A percentile compares a stretch with the other conserved stretches of the same genome.
phyloP scores from a whole-genome alignment of 805 yeast species.

The Metschnikowia proteae region DNA sequence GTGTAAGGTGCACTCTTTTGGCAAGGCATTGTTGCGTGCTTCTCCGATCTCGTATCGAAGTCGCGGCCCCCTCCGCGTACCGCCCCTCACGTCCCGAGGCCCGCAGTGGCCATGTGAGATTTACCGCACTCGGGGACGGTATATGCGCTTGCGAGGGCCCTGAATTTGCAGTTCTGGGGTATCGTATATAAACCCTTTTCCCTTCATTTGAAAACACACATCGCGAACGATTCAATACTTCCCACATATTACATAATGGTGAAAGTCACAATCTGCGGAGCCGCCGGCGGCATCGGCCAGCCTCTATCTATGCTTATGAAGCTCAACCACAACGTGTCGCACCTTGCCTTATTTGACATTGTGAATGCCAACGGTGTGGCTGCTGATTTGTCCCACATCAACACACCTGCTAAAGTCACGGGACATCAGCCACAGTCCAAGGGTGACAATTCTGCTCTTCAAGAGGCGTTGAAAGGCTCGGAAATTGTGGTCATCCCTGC shows the following conservation, averaged over 20 bases:
- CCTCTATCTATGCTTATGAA: slow-evolving; percentile 43
- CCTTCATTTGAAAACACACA: not conserved
- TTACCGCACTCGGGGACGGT: slow-evolving; percentile 2
- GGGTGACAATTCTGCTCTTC: slow-evolving; percentile 35
- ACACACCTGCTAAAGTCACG: slow-evolving; percentile 36
- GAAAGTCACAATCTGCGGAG: slow-evolving; percentile 47
- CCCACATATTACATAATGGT: slow-evolving; percentile 22
- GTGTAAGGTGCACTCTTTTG: no score
- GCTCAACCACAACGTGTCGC: slow-evolving; percentile 36
- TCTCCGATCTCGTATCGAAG: not conserved
- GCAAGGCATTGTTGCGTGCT: not conserved
- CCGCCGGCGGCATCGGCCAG: slow-evolving; percentile 49
- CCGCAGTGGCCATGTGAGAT: slow-evolving; percentile 3
- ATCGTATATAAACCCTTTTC: not conserved
- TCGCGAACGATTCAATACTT: no score
- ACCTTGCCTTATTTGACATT: slow-evolving; percentile 40
- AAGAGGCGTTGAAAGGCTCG: slow-evolving; percentile 35
- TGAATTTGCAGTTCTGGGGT: not conserved
- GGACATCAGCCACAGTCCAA: slow-evolving; percentile 41
- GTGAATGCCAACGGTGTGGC: slow-evolving; percentile 46
- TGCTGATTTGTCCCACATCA: slow-evolving; percentile 43
- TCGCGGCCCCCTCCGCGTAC: slow-evolving; percentile 1
- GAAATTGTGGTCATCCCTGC: slow-evolving; percentile 45
- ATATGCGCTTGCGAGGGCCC: not conserved
- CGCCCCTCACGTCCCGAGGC: slow-evolving; percentile 4